Base-by-base conservation (phyloP, 2,329 filamentous ascomycete species). In the Colletotrichum euphorbiae region DNA sequence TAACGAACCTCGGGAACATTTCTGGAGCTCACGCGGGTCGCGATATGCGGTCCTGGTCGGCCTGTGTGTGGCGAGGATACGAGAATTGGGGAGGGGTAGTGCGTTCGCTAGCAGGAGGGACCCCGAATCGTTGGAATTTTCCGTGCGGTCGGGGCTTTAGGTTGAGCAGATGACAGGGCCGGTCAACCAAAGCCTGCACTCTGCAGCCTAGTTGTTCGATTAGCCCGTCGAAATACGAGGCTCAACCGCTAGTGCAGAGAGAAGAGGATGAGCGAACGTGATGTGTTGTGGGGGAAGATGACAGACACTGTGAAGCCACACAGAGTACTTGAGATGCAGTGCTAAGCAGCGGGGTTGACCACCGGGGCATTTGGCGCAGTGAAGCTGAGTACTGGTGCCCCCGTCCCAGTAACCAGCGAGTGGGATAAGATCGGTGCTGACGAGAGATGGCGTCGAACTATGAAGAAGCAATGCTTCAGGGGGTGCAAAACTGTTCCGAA, bases 41-140 rank as follows among this genome's bases (percentile, higher is more conserved):
- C 51, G 62, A 42, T 15, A 38, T 8, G 19, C 36, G n/a, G 43
- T 56, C 28, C 56, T 33, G 21, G 33, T 55, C 43, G 64, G 58
- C 19, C 17, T 17, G 19, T 52, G 38, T 54, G 60, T n/a, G 60
- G 54, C 46, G 52, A 45, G 43, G 48, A 54, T 68, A 58, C 65
- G 60, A 68, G 61, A 38, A 55, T 65, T 28, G 28, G 28, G 28
- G 28, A 28, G 28, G 46, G 46, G 48, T 24, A 24, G 24, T 24
- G 24, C 5, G 21, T 50, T 65, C 46, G 61, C 48, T 65, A 68
- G 42, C 54, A 68, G 33, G 46, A 68, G 65, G 61, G 65, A 65
- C 60, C 65, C 65, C 48, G 40, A 50, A 54, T 38, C 42, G 54
- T 54, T 58, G 52, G 64, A 59, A 48, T 68, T 54, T 68, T 55